Base-by-base conservation (phyloP, 2,329 filamentous ascomycete species). In the Penicillium hesseltinei region DNA sequence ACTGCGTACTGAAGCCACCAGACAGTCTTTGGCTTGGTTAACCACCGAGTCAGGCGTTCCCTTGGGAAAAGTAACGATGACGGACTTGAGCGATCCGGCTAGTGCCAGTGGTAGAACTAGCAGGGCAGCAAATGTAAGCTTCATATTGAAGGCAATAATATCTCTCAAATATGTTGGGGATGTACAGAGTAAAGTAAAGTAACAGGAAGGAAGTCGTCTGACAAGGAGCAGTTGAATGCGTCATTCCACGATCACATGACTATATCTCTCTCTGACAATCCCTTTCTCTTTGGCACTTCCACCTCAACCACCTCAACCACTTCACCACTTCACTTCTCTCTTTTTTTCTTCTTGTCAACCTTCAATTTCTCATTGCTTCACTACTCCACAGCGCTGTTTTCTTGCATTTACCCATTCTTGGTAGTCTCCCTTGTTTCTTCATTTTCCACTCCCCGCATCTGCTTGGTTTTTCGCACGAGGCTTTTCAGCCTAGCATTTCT, bases 41-140 rank as follows among this genome's bases (percentile, higher is more conserved):
- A 96, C 73, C 36, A 95, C 78, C 36, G 80, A 81, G 62, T 88
- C 78, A 21, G 91, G 88, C 66, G 86, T 88, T 47, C 84, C 81
- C 51, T 86, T 79, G 25, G 88, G 85, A 71, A 91, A 96, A 69
- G 84, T 90, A 68, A 97, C 81, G 66, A 97, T 87, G 62, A 95
- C 85, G 36, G 85, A 84, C 74, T 91, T 90, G 70, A 87, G 83
- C 1, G 78, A 75, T 49, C 63, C 78, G 56, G 88, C 88, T 66
- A 90, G 82, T 60, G 84, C 86, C 59, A 85, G 72, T 31, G 81
- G 80, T 61, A 85, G 80, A 51, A 88, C 77, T 53, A 87, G 75
- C 42, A 85, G 73, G 17, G 33, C 13, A 53, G 84, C 71, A 65
- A 88, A 68, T 59, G 83, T 72, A 66, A 87, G 77, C 77, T 84